These are phyloP conservation scores for Rhodomyrtus tomentosa DNA, from an alignment of 345 rosid genomes.

Conservation along the genomic window DNA sequence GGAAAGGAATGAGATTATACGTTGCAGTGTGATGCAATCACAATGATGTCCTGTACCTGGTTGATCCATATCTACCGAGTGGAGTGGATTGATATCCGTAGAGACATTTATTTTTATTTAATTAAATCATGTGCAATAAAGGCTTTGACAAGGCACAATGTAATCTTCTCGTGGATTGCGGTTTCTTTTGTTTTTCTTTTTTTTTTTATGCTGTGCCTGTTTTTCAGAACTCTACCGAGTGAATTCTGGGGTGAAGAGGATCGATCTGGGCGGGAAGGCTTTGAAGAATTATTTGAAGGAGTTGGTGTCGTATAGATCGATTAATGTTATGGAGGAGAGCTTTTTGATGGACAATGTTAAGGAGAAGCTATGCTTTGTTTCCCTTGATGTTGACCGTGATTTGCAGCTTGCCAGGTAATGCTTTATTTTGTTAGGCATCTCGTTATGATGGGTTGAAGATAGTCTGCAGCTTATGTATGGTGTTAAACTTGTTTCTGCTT, in stretches of 20 bases:
- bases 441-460: neutral
- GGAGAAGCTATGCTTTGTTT: constrained; percentile 89
- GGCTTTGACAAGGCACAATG: constrained; percentile 55
- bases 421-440: neutral
- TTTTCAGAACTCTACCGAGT: constrained; percentile 60
- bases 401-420: constrained; percentile 46
- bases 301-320: constrained; percentile 64
- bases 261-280: constrained; percentile 85
- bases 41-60: neutral
- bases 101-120: neutral
- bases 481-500: neutral
- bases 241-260: constrained; percentile 65
- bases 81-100: neutral
- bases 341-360: constrained; percentile 85
- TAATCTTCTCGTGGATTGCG: constrained; percentile 85
- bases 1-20: constrained; percentile 8
- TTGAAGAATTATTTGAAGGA: constrained; percentile 86
- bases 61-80: neutral
- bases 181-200: no score
- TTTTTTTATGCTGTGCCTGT: constrained; percentile 88
- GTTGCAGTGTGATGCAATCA: neutral
- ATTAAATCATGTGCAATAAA: neutral
- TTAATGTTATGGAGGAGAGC: constrained; percentile 83
- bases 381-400: constrained; percentile 67
- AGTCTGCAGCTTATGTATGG: neutral